Evolutionary conservation across 305 asterid species (phyloP).

Genomic region (Coffea humblotiana): DNA sequence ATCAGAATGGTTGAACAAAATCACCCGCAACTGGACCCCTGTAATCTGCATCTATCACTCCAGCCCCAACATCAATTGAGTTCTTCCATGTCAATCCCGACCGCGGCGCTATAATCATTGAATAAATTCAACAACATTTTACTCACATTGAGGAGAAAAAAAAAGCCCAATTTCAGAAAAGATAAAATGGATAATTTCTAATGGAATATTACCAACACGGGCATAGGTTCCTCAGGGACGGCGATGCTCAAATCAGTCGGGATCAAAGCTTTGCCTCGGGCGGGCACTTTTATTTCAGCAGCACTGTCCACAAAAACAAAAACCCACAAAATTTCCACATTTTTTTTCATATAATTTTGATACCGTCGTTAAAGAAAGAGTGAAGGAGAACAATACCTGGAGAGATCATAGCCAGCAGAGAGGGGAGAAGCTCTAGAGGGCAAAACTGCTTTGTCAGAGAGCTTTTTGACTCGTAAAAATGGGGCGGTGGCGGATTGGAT

Average conservation of each 20-base stretch:
- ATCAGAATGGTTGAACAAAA: too few relatives aligned
- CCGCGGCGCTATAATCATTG: constrained; percentile 44
- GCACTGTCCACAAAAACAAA: constrained; percentile 33
- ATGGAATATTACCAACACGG: constrained; percentile 48
- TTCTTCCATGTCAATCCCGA: constrained; percentile 74
- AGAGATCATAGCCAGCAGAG: constrained; percentile 73
- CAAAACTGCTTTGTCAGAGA: constrained; percentile 59
- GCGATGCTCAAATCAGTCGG: constrained; percentile 72
- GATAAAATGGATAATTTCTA: not conserved
- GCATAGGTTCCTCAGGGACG: constrained; percentile 68
- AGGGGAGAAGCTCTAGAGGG: constrained; percentile 60
- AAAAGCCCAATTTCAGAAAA: not conserved
- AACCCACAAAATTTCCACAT: not conserved
- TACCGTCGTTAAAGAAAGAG: too few relatives aligned
- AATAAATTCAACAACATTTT: too few relatives aligned
- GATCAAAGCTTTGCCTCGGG: constrained; percentile 62
- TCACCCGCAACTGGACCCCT: constrained; percentile 68
- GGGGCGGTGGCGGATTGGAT: constrained; percentile 9
- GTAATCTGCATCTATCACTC: constrained; percentile 77
- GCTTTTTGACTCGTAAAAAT: constrained; percentile 54
- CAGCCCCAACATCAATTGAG: constrained; percentile 70
- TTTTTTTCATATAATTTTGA: too few relatives aligned
- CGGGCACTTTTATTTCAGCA: constrained; percentile 51
- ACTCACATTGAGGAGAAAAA: not conserved
- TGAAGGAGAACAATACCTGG: constrained; percentile 34